phyloP scores from a whole-genome alignment of 768 basidiomycete species.

The Mycena alexandri region DNA sequence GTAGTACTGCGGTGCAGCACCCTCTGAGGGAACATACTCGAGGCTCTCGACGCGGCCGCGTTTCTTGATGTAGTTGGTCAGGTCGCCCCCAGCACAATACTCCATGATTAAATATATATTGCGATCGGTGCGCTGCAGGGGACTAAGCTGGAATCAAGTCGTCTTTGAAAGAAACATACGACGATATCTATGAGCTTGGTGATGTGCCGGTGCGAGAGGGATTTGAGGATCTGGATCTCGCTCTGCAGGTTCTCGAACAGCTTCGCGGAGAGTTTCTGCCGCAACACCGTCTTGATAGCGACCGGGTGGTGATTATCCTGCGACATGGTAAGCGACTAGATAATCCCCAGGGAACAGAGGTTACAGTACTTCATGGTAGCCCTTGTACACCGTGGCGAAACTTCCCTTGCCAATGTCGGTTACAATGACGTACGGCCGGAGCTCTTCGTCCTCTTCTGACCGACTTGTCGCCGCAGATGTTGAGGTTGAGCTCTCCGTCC shows the following conservation, averaged over 20 bases:
- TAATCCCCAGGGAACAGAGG: neutral
- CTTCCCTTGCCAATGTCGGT: constrained; percentile 89
- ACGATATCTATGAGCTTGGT: constrained; percentile 94
- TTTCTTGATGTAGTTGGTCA: constrained; percentile 97
- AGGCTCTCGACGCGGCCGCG: constrained; percentile 93
- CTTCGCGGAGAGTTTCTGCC: constrained; percentile 89
- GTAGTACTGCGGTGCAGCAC: constrained; percentile 83
- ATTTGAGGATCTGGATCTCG: constrained; percentile 97
- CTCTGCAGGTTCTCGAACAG: constrained; percentile 98
- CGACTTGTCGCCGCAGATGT: constrained; percentile 17
- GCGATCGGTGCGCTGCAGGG: constrained; percentile 72
- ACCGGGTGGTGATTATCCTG: constrained; percentile 85
- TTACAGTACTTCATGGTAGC: constrained; percentile 84
- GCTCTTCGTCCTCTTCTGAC: constrained; percentile 72
- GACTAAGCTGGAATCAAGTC: constrained; percentile 37
- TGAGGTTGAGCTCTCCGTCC: constrained; percentile 33
- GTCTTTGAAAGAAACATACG: constrained; percentile 56
- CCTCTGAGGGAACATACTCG: constrained; percentile 80
- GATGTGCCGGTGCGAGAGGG: constrained; percentile 92
- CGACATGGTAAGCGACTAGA: neutral
- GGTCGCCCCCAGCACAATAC: constrained; percentile 95
- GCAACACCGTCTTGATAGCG: constrained; percentile 95
- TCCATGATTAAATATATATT: constrained; percentile 98
- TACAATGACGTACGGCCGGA: constrained; percentile 82
- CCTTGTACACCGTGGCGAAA: constrained; percentile 96